Evolutionary conservation across 257 asterid genomes (phyloP).

Genomic region (Cordia subcordata): DNA sequence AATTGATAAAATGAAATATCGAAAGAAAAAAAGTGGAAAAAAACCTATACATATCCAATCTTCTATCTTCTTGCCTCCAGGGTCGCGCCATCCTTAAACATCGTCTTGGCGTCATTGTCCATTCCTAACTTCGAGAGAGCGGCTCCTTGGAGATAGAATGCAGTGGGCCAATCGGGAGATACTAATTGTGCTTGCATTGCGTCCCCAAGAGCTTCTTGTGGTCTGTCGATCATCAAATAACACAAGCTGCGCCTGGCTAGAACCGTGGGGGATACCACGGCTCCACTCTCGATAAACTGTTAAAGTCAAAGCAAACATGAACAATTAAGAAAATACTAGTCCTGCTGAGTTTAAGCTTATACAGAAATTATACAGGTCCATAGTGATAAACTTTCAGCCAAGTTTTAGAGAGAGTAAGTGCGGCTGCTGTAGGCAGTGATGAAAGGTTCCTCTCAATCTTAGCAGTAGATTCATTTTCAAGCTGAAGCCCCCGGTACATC

Average conservation of each 20-base stretch:
- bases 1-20: conserved; percentile 7
- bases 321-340: not conserved
- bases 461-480: too few species aligned
- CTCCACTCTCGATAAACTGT: conserved; percentile 41
- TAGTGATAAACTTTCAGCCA: too few species aligned
- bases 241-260: conserved; percentile 42
- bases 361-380: too few species aligned
- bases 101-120: conserved; percentile 40
- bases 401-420: too few species aligned
- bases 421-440: too few species aligned
- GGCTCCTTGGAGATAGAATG: conserved; percentile 45
- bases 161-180: conserved; percentile 43
- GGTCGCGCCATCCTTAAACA: conserved; percentile 36
- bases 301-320: not conserved
- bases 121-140: conserved; percentile 40
- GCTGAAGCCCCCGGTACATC: too few species aligned
- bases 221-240: conserved; percentile 28
- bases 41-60: conserved; percentile 16
- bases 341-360: too few species aligned
- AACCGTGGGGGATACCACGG: conserved; percentile 39
- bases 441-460: too few species aligned
- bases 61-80: conserved; percentile 27
- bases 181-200: conserved; percentile 50
- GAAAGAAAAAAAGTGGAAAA: not conserved
- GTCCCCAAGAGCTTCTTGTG: conserved; percentile 49